These are phyloP conservation scores for Macrophomina pseudophaseolina DNA, from an alignment of 2,329 filamentous ascomycete species.

Conservation along the genomic window DNA sequence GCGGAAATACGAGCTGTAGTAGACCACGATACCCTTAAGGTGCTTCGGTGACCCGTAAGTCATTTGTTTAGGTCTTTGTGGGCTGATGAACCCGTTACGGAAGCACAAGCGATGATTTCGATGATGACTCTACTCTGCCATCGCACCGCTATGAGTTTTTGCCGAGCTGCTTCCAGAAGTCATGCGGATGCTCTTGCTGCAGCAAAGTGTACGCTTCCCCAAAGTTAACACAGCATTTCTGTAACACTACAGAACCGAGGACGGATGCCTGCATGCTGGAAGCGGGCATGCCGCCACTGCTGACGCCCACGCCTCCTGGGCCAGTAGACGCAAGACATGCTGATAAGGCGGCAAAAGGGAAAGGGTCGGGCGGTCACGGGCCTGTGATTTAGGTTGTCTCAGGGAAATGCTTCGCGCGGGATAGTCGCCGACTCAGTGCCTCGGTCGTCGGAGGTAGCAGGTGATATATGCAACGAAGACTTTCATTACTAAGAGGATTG, in stretches of 20 bases:
- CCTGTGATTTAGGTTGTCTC: not conserved
- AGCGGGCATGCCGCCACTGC: not conserved
- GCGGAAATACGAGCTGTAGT: slow-evolving; percentile 16
- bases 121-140: not conserved
- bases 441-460: not conserved
- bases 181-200: slow-evolving; percentile 5
- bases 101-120: not conserved
- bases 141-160: not conserved
- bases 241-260: slow-evolving; percentile 8
- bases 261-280: slow-evolving; percentile 13
- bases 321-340: not conserved
- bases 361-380: not conserved
- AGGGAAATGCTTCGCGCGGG: slow-evolving; percentile 9
- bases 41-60: not conserved
- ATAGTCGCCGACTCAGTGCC: not conserved
- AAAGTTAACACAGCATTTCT: not conserved
- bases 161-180: slow-evolving; percentile 7
- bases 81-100: not conserved
- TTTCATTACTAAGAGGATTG: slow-evolving; percentile 1
- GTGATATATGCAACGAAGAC: slow-evolving; percentile 3
- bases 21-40: not conserved
- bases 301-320: slow-evolving; percentile 10
- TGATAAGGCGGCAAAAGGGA: not conserved
- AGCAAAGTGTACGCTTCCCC: slow-evolving; percentile 10
- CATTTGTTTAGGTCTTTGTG: slow-evolving; percentile 9